These are phyloP conservation scores for Globisporangium cederbergense DNA, from an alignment of 352 stramenopile genomes.

Conservation along the genomic window DNA sequence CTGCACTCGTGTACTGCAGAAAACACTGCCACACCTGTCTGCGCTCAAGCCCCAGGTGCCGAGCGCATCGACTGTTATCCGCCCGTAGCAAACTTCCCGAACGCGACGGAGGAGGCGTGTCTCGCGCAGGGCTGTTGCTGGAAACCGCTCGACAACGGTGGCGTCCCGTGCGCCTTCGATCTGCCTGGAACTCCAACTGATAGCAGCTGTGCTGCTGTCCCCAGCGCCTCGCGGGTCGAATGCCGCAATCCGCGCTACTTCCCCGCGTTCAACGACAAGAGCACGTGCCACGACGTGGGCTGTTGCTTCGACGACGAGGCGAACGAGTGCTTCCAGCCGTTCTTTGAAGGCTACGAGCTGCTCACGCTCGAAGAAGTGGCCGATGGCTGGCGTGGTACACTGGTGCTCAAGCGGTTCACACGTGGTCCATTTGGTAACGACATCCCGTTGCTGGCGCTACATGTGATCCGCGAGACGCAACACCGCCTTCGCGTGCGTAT, in stretches of 20 bases:
- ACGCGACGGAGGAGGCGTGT: conserved; percentile 74
- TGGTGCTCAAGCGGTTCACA: conserved; percentile 40
- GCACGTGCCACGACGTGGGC: conserved; percentile 44
- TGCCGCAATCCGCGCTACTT: conserved; percentile 76
- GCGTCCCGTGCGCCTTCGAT: conserved; percentile 66
- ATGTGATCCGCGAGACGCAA: conserved; percentile 52
- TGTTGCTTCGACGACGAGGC: conserved; percentile 65
- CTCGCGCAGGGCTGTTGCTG: conserved; percentile 83
- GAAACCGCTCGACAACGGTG: conserved; percentile 53
- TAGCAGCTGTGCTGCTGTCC: conserved; percentile 32
- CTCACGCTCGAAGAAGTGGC: conserved; percentile 50
- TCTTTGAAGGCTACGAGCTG: conserved; percentile 67
- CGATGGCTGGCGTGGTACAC: conserved; percentile 48
- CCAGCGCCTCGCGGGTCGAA: conserved; percentile 41
- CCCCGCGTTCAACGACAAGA: conserved; percentile 23
- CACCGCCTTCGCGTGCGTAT: conserved; percentile 71
- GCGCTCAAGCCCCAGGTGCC: not conserved
- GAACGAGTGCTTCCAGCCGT: conserved; percentile 62
- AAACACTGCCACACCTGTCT: not conserved
- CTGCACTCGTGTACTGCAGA: not conserved
- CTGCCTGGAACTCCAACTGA: conserved; percentile 15
- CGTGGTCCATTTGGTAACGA: conserved; percentile 80
- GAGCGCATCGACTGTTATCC: conserved; percentile 77
- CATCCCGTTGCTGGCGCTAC: conserved; percentile 50
- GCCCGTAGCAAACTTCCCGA: conserved; percentile 49